phyloP scores from a whole-genome alignment of 371 early-diverging fungal genomes.

The Lichtheimia corymbifera region DNA sequence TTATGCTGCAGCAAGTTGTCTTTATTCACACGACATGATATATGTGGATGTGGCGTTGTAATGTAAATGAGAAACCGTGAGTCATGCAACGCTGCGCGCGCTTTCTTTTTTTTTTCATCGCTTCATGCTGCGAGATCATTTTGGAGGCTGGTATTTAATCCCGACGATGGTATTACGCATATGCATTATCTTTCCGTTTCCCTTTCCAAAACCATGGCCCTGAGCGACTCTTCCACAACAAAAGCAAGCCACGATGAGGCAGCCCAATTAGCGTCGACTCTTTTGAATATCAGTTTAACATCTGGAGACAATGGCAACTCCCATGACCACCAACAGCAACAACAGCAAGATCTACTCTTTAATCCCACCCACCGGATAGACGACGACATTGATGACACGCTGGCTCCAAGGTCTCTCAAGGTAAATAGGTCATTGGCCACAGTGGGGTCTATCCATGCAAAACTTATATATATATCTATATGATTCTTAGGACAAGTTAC shows the following conservation, averaged over 20 bases:
- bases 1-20: too few relatives aligned
- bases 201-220: too few relatives aligned
- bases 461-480: not conserved
- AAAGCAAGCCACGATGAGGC: slow-evolving; percentile 7
- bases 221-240: too few relatives aligned
- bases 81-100: too few relatives aligned
- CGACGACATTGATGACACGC: not conserved
- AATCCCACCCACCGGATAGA: slow-evolving; percentile 13
- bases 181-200: too few relatives aligned
- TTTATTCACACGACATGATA: too few relatives aligned
- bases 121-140: too few relatives aligned
- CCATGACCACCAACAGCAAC: not conserved
- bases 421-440: not conserved
- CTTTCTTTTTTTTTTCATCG: too few relatives aligned
- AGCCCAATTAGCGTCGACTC: slow-evolving; percentile 3
- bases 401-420: slow-evolving; percentile 10
- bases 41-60: too few relatives aligned
- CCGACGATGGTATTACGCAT: too few relatives aligned
- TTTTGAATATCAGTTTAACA: slow-evolving; percentile 6
- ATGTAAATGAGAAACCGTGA: too few relatives aligned
- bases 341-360: slow-evolving; percentile 8
- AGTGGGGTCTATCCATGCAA: not conserved
- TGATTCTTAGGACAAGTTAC: slow-evolving; percentile 27
- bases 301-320: not conserved
- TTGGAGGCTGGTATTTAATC: too few relatives aligned